Percentiles rank a stretch among this genome's conserved stretches.
These are phyloP conservation scores for Coemansia sp. DNA, from an alignment of 192 early-diverging fungal species.

Conservation along the genomic window DNA sequence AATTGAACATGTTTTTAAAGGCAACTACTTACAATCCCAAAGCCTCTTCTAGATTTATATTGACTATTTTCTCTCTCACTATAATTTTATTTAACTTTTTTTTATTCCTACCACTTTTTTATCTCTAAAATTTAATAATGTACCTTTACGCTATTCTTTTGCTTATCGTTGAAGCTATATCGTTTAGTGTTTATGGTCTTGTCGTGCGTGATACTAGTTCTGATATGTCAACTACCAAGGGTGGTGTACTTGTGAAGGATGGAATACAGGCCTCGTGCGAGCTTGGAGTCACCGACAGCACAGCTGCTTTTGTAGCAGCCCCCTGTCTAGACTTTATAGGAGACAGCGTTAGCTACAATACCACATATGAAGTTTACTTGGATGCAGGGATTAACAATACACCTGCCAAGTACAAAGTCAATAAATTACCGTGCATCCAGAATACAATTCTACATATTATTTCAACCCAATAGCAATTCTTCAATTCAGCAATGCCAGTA, in stretches of 20 bases:
- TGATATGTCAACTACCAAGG: not conserved
- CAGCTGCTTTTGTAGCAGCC: not conserved
- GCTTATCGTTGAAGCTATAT: too few relatives aligned
- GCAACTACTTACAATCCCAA: too few relatives aligned
- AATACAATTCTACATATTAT: not conserved
- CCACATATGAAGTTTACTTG: slow-evolving; percentile 7
- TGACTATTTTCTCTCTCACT: too few relatives aligned
- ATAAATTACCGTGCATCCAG: too few relatives aligned
- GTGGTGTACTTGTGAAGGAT: not conserved
- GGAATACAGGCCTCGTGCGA: slow-evolving; percentile 11
- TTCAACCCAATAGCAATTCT: slow-evolving; percentile 9
- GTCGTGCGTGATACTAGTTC: not conserved
- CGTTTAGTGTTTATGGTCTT: not conserved
- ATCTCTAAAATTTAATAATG: too few relatives aligned
- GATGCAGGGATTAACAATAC: slow-evolving; percentile 8
- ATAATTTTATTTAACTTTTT: too few relatives aligned
- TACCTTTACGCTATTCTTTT: too few relatives aligned
- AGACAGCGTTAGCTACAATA: not conserved
- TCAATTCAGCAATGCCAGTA: not conserved
- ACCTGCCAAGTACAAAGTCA: slow-evolving; percentile 7
- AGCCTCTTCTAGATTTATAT: too few relatives aligned
- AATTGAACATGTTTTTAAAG: too few relatives aligned
- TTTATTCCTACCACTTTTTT: too few relatives aligned
- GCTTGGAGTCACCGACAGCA: slow-evolving; percentile 9
- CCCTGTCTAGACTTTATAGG: slow-evolving; percentile 4